A percentile compares a stretch with the other conserved stretches of the same genome.
These are phyloP conservation scores for Hyphopichia burtonii DNA, from an alignment of 1,139 yeast genomes.

Conservation along the genomic window DNA sequence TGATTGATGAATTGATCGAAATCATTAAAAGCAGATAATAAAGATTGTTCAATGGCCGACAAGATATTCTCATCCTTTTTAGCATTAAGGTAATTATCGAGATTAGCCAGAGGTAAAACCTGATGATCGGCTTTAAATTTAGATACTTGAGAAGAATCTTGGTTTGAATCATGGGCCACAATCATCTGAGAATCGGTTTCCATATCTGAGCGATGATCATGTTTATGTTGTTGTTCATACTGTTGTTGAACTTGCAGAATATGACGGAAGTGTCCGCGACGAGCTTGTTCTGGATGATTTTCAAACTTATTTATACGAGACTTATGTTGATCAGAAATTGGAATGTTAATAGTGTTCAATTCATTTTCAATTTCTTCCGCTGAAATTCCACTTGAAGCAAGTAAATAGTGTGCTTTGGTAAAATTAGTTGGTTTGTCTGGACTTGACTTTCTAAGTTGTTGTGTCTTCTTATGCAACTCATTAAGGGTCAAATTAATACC, in stretches of 20 bases:
- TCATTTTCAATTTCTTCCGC: constrained; percentile 84
- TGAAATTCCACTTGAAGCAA: constrained; percentile 87
- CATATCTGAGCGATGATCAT: neutral
- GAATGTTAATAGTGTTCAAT: constrained; percentile 38
- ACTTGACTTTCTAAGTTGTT: constrained; percentile 49
- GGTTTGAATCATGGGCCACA: neutral
- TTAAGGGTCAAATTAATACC: constrained; percentile 71
- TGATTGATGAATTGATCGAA: constrained; percentile 76
- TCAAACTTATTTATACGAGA: neutral
- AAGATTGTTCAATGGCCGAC: constrained; percentile 79
- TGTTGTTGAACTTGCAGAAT: neutral
- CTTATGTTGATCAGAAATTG: constrained; percentile 8
- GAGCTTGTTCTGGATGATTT: neutral
- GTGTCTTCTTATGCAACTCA: constrained; percentile 74
- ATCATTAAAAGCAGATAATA: constrained; percentile 73
- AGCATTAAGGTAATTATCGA: constrained; percentile 59
- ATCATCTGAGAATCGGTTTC: neutral
- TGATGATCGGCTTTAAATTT: neutral
- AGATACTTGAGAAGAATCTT: neutral
- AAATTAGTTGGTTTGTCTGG: constrained; percentile 42
- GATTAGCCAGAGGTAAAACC: constrained; percentile 12
- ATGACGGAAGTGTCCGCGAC: neutral
- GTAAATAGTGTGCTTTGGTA: constrained; percentile 85
- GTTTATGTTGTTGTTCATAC: neutral
- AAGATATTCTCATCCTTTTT: constrained; percentile 83